Evolutionary conservation across 2,329 filamentous ascomycete genomes (phyloP).

Genomic region (Dothideomycetes sp.): DNA sequence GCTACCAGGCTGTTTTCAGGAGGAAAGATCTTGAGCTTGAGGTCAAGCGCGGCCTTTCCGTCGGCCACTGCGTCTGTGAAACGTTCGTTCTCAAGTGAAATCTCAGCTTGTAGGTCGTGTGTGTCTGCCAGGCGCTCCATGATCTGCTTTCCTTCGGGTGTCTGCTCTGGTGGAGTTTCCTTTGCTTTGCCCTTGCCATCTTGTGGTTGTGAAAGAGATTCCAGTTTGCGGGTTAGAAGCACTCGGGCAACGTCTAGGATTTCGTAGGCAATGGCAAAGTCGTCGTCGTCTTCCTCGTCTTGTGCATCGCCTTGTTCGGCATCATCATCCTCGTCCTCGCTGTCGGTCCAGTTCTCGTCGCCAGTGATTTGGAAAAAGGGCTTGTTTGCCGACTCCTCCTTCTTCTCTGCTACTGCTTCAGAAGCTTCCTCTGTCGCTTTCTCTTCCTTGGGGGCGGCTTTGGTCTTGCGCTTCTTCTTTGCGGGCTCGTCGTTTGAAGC

Average conservation of each 20-base stretch:
- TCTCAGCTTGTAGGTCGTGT: constrained; percentile 87
- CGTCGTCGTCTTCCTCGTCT: constrained; percentile 45
- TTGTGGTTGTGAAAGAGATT: constrained; percentile 29
- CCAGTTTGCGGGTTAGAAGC: constrained; percentile 46
- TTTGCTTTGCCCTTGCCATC: constrained; percentile 34
- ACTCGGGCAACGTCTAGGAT: constrained; percentile 52
- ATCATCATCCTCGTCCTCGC: constrained; percentile 48
- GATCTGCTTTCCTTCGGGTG: constrained; percentile 43
- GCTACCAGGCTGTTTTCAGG: constrained; percentile 76
- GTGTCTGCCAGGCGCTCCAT: constrained; percentile 87
- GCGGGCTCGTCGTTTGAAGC: constrained; percentile 45
- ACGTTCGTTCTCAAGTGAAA: constrained; percentile 92
- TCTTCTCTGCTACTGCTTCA: constrained; percentile 23
- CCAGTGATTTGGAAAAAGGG: constrained; percentile 85
- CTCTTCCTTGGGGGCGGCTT: constrained; percentile 22
- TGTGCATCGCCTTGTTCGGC: constrained; percentile 31
- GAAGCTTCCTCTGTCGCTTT: constrained; percentile 29
- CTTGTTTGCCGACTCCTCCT: constrained; percentile 46
- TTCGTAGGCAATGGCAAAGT: constrained; percentile 54
- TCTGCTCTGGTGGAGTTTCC: constrained; percentile 21
- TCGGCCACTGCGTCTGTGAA: constrained; percentile 83
- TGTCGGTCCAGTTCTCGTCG: constrained; percentile 87
- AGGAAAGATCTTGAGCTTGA: constrained; percentile 70
- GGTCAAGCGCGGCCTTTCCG: constrained; percentile 61
- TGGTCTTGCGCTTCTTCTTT: constrained; percentile 33